These are phyloP conservation scores for Russula virescens DNA, from an alignment of 768 basidiomycete genomes.

Conservation along the genomic window DNA sequence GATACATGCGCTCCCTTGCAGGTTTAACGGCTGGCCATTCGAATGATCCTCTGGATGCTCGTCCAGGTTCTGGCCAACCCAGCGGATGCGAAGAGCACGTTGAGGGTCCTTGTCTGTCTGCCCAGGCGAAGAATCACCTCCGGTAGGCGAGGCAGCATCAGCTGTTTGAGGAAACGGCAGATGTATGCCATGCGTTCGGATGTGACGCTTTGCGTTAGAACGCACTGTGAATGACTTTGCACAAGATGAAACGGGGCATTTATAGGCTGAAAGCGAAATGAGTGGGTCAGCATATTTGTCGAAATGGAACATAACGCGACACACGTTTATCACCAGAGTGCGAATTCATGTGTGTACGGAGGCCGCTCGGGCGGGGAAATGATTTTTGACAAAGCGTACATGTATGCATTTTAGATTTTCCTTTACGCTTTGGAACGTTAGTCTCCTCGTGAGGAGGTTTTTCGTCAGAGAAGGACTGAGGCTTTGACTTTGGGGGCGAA, in stretches of 20 bases:
- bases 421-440: constrained; percentile 16
- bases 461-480: constrained; percentile 5
- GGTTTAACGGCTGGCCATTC: background rate
- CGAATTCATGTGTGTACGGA: constrained; percentile 41
- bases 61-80: constrained; percentile 16
- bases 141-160: background rate
- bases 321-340: constrained; percentile 40
- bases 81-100: constrained; percentile 20
- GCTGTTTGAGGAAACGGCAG: constrained; percentile 25
- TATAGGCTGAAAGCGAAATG: constrained; percentile 29
- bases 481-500: constrained; percentile 9
- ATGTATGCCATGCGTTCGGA: constrained; percentile 67
- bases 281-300: background rate
- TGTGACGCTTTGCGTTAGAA: constrained; percentile 74
- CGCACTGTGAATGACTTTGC: constrained; percentile 66
- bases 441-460: constrained; percentile 2
- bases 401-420: constrained; percentile 39
- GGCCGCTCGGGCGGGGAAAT: constrained; percentile 40
- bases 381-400: constrained; percentile 34
- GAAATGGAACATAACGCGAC: constrained; percentile 14
- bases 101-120: constrained; percentile 13
- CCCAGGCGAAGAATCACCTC: constrained; percentile 1
- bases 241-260: constrained; percentile 56
- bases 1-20: background rate
- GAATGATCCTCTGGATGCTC: constrained; percentile 6